These are phyloP conservation scores for Shiraia sp. DNA, from an alignment of 2,329 filamentous ascomycete species.

Conservation along the genomic window DNA sequence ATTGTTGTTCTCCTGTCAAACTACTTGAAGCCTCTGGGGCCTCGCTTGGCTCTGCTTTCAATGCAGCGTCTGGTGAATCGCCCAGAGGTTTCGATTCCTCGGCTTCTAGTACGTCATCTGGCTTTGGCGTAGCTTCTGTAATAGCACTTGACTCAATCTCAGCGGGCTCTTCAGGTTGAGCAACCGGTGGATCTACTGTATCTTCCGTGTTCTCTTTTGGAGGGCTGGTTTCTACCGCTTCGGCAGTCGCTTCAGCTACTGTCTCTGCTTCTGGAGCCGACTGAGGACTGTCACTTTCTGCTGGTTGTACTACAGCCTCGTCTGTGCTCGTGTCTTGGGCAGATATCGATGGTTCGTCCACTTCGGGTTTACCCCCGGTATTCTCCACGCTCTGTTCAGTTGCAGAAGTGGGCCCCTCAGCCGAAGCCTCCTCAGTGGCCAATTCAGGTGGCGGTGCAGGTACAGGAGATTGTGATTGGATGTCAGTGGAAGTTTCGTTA, in stretches of 20 bases:
- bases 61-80: no score
- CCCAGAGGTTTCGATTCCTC: no score
- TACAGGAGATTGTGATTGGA: conserved; percentile 17
- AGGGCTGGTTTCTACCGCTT: neutral
- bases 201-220: no score
- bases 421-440: conserved; percentile 18
- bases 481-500: conserved; percentile 20
- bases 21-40: conserved; percentile 2
- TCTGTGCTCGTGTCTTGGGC: neutral
- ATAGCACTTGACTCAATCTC: neutral
- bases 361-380: conserved; percentile 3
- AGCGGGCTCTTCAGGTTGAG: neutral
- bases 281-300: neutral
- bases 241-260: neutral
- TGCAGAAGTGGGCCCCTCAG: conserved; percentile 23
- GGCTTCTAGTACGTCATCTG: no score
- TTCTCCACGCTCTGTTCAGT: conserved; percentile 11
- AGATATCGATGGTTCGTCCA: neutral
- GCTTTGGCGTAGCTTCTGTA: no score
- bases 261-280: neutral
- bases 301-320: neutral
- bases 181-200: no score
- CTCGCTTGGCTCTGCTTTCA: conserved; percentile 2
- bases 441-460: conserved; percentile 20
- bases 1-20: neutral